Base-by-base conservation (phyloP, 1,139 yeast genomes). In the Scheffersomyces quercinus region DNA sequence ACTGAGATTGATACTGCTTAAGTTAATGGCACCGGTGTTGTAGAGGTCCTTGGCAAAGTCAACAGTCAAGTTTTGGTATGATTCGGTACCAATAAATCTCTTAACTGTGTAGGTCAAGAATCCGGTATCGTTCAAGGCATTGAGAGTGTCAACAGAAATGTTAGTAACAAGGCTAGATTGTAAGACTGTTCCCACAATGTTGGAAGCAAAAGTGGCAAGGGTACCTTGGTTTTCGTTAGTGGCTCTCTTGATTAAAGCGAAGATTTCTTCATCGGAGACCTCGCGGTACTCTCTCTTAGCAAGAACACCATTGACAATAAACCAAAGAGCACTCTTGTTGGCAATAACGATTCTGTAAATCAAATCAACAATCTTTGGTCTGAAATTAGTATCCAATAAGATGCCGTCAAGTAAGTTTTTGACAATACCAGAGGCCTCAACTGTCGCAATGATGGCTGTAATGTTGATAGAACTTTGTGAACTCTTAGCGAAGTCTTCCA, bases 61-160 rank as follows among this genome's bases (percentile, higher is more conserved):
- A 3, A 59, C 72, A 2, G 76, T 70, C 67, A 72, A 57, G 50
- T 71, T 69, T 28, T 67, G 58, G 53, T 73, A 74, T 4, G 62
- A 55, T 39, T 66, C 69, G 45, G 66, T 60, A 9, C 72, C 64
- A 37, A 74, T 49, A 49, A 71, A 62, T 38, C 67, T 50, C 53
- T 74, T 71, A 28, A 70, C 55, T 5, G 66, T 59, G 52, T 72
- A 69, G 16, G 68, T 70, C n/a, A 65, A 66, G 41, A 74, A 58
- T 8, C 73, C 75, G 7, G 79, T 72, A 46, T 72, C 70, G 55
- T 74, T 74, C 45, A 74, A 65, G 4, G 77, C 73, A 39, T 60
- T 57, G 36, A 69, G 54, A 7, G 62, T 52, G 41, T 64, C 72
- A 26, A 52, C 54, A 20, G 70, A 56, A 4, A 65, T 51, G 35